Evolutionary conservation across 495 filamentous ascomycete genomes (phyloP), one percentile per base, ranked within the genome.

Genomic region (Chaetomidium leptoderma): DNA sequence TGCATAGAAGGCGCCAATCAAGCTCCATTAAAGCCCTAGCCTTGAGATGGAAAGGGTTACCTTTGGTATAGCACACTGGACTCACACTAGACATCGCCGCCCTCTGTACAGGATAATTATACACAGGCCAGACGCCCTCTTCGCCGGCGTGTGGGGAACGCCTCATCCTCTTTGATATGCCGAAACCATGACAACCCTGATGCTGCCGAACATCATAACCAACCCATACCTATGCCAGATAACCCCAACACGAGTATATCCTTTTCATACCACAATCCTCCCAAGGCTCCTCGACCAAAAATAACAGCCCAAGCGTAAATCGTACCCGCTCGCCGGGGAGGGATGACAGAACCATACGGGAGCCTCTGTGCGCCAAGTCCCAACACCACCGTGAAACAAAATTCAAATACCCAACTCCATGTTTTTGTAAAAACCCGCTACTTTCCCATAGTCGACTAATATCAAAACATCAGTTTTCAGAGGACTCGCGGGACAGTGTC

Each of bases 401-500:
- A 37, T 21, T 13, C 17, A 45, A 29, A 39, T 39, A 39, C 43
- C 47, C 17, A 49, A 49, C 46, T 33, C 46, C 46, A 23, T 33
- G 9, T 9, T 36, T 37, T 51, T 4, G 48, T 17, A 6, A 39
- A n/a, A 8, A 24, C 37, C 30, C 39, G 53, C 54, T 33, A 29
- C 29, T 49, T 54, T 39, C 21, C 53, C 48, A 35, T 23, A 36
- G 26, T 13, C 21, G 32, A 29, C 17, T 17, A 46, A 17, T 29
- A 36, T 44, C 4, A 37, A 46, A 24, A 44, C 53, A 60, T 64
- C 57, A 72, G 37, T 65, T 72, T 5, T 58, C 51, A 33, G 63
- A 63, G 16, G 62, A 64, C 32, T 76, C 76, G 21, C 73, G 75
- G n/a, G 74, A 71, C 61, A 81, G 70, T 14, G 78, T 83, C 61